Evolutionary conservation across 495 filamentous ascomycete genomes (phyloP).

Genomic region (Extremus antarcticus): DNA sequence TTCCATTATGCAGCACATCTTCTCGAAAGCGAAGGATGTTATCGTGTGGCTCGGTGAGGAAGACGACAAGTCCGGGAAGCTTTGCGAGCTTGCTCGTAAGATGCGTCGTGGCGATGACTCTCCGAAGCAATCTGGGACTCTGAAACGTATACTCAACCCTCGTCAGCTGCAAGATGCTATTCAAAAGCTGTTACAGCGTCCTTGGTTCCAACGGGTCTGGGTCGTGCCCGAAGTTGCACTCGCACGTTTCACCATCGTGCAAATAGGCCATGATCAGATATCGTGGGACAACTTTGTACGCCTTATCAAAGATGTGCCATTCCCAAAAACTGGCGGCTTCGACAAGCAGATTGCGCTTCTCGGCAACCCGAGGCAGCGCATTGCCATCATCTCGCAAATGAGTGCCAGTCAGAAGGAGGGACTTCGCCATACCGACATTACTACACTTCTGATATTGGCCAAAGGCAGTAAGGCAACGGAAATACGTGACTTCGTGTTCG

Average conservation of each 20-base stretch:
- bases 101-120: conserved; percentile 8
- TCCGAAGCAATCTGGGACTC: background rate
- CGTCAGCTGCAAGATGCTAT: conserved; percentile 12
- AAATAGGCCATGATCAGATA: background rate
- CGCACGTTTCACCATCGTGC: conserved; percentile 4
- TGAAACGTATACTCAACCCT: conserved; percentile 7
- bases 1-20: conserved; percentile 24
- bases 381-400: conserved; percentile 15
- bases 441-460: conserved; percentile 12
- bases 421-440: conserved; percentile 12
- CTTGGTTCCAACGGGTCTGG: conserved; percentile 7
- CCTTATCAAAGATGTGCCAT: conserved; percentile 7
- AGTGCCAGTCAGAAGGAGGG: conserved; percentile 5
- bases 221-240: conserved; percentile 13
- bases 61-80: conserved; percentile 7
- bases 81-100: conserved; percentile 13
- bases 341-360: conserved; percentile 14
- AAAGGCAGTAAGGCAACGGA: conserved; percentile 12
- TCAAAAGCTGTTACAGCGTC: conserved; percentile 10
- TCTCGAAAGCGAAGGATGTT: conserved; percentile 4
- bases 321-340: conserved; percentile 4
- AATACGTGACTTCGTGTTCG: conserved; percentile 5
- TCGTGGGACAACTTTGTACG: conserved; percentile 15
- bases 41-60: conserved; percentile 14
- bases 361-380: conserved; percentile 12